Evolutionary conservation across 352 stramenopile species (phyloP), one percentile per base, ranked within the genome.

Genomic region (Globisporangium megalacanthum): DNA sequence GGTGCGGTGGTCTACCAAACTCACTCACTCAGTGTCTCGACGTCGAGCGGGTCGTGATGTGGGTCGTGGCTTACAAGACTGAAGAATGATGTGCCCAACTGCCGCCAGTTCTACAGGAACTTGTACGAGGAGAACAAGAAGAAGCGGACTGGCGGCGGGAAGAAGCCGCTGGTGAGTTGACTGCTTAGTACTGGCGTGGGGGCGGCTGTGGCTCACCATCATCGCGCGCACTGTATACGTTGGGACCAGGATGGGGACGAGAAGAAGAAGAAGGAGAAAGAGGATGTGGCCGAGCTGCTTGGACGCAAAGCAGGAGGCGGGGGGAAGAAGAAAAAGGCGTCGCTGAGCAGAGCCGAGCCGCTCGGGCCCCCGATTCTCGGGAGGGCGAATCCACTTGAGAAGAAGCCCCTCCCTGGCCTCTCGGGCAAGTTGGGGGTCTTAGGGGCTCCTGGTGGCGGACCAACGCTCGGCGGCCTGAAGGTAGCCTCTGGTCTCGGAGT

Each of bases 91-190:
- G n/a, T 20, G 17, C 47, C 42, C 9, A 44, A 48, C 25, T 14
- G 5, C 31, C 49, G 85, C 41, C 49, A 88, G 73, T 97, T 94
- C 65, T 97, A 98, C 66, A 84, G 89, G 15, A 95, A 90, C 46
- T 52, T 97, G 36, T 97, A 97, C 72, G 86, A 97, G 52, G 89
- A 97, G 58, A 83, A 97, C 68, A 97, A 97, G 77, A 89, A 86
- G 51, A 87, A 89, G 49, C 63, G 53, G 4, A 49, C 65, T 15
- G 60, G 73, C 17, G 51, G 58, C 20, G 72, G 60, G 29, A 78
- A 72, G 41, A 75, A 73, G 39, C 57, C 54, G 3, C 73, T 75
- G 62, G 72, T 85, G 58, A 5, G 35, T 19, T 51, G 9, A 46
- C 6, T 17, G 7, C 5, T 36, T 17, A 37, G 14, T 29, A 51